Evolutionary conservation across 2,329 filamentous ascomycete genomes (phyloP), one percentile per base, ranked within the genome.

Genomic region (Alternaria panax): DNA sequence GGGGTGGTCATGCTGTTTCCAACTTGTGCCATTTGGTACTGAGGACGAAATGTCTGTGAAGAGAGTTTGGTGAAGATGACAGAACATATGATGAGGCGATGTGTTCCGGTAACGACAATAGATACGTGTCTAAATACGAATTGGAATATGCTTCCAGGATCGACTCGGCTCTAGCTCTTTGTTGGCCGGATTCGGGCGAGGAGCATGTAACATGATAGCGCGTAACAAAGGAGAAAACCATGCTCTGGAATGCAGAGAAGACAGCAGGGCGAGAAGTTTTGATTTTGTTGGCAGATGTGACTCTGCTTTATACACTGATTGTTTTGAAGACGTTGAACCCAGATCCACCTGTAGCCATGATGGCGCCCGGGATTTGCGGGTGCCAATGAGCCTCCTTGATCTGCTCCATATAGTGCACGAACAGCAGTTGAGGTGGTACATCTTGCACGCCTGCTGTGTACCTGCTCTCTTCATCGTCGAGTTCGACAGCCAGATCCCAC

Each of bases 321-420:
- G 76, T 78, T 65, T 79, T 79, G 74, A 79, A 79, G 2, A 79
- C 75, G 40, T 86, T 86, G 80, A 99, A 97, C 51, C 88, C 88
- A 79, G 89, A 89, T 73, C 93, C 90, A 9, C 95, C 95, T 0
- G 95, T 99, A 2, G 92, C 93, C 80, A 98, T 89, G 62, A 98
- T 81, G 32, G 88, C 89, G 28, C 95, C 95, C 0, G 92, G 91
- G 76, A 98, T 97, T 82, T 99, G 95, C 32, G 91, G 91, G 81
- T 98, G 94, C 94, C 95, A 99, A 81, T 99, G 95, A 36, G 93
- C 82, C 81, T 99, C 95, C 86, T 97, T 98, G 57, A 93, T 93
- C 70, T 92, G 89, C 72, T 96, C 91, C 83, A 96, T 92, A 77
- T 96, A 97, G 81, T 99, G 95, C 74, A 97, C 93, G 79, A 99